Conservation (phyloP, 2,329 filamentous ascomycete species). For the Fusarium chaquense region DNA sequence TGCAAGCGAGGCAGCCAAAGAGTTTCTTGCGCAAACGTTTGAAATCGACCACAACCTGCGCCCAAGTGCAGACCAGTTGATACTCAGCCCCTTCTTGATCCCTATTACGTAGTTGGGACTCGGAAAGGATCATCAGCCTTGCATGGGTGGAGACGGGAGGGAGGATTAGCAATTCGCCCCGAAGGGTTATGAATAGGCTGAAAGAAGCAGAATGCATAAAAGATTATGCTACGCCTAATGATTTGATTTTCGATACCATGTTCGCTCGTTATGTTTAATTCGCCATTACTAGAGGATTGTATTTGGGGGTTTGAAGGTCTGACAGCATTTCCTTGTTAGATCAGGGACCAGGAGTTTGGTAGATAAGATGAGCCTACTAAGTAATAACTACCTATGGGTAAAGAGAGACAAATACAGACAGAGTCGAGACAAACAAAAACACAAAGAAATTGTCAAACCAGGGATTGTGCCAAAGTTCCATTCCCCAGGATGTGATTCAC, state of each 20-base stretch:
- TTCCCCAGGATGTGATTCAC: conserved; percentile 10
- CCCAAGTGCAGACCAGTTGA: conserved; percentile 90
- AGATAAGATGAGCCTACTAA: conserved; percentile 12
- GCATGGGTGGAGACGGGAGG: neutral
- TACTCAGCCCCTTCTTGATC: conserved; percentile 84
- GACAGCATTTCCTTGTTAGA: conserved; percentile 38
- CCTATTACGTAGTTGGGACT: conserved; percentile 66
- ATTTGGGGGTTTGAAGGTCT: conserved; percentile 26
- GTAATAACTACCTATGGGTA: conserved; percentile 15
- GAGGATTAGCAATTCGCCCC: conserved; percentile 12
- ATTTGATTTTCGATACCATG: conserved; percentile 44
- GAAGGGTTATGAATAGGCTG: neutral
- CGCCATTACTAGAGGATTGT: conserved; percentile 31
- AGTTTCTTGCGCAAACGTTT: conserved; percentile 89
- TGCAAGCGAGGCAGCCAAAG: conserved; percentile 84
- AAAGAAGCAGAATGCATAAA: conserved; percentile 27
- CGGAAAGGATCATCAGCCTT: conserved; percentile 1
- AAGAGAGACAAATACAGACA: neutral
- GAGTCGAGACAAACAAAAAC: neutral
- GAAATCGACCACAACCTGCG: conserved; percentile 94
- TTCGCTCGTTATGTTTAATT: conserved; percentile 41
- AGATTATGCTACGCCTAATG: conserved; percentile 37
- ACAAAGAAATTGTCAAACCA: neutral
- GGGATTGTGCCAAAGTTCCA: conserved; percentile 28
- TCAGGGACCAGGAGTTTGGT: conserved; percentile 42